Base-by-base conservation (phyloP, 176 grass and related monocot genomes). In the barley (Hordeum vulgare) region DNA sequence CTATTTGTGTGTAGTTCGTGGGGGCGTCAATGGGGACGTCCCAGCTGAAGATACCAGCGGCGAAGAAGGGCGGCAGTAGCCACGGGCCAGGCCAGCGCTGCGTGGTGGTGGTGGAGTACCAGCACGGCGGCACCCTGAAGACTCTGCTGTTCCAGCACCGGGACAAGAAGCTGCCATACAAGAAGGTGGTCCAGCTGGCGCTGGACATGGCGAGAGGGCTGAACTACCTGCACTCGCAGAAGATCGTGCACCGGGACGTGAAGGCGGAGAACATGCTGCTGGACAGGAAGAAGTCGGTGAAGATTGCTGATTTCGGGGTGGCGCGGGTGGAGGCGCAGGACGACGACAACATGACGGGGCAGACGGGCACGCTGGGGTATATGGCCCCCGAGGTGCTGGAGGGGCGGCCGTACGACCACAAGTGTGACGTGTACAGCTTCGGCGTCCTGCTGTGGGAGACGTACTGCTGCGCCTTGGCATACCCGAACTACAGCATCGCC, bases 351-450 rank as follows among this genome's bases (percentile, higher is more conserved):
- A 91, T 94, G 86, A 97, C 95, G 5, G 96, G 93, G 29, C 86
- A 95, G 89, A 98, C 96, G 4, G 96, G 91, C 73, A 98, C 96
- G 18, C 77, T 95, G 1, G 87, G 91, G 0, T 98, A 95, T 60
- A 98, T 98, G 93, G 93, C 96, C 24, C 96, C 96, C 0, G 96
- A 98, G 93, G 95, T 98, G 69, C 90, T 98, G 54, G 87, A 94
- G 17, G 93, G 93, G 12, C 89, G 88, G 28, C 87, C 87, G 2
- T 98, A 98, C 68, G 87, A 95, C 77, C 89, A 89, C 71, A 98
- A 87, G 88, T 98, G 93, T 21, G 93, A 98, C 49, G 93, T 98
- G 11, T 98, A 98, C 77, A 98, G 93, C 84, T 98, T 93, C 58
- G 88, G 88, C 18, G 84, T 98, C 77, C 85, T 92, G 31, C 84